A percentile compares a stretch with the other conserved stretches of the same genome.
Conservation (phyloP, 345 rosid species). For the Nephelium lappaceum region DNA sequence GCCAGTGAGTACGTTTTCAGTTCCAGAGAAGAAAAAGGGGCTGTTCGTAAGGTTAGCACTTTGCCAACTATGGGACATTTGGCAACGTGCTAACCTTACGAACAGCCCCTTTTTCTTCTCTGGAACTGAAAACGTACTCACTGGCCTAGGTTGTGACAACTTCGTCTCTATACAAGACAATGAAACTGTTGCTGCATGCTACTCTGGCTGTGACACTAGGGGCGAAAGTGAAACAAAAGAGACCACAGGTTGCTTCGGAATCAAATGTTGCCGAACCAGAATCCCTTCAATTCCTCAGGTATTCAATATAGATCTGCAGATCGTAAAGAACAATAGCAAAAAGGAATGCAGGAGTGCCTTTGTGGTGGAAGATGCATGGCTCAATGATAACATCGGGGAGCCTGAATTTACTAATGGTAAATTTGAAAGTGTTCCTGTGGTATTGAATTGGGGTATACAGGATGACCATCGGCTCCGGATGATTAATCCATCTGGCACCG, state of each 20-base stretch:
- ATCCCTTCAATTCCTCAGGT: not conserved
- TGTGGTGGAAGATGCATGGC: not conserved
- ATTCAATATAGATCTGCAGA: not conserved
- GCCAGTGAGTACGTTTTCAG: not conserved
- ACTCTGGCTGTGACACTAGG: not conserved
- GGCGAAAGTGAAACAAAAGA: not conserved
- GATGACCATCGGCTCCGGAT: no score
- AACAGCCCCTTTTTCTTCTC: not conserved
- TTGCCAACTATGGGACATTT: no score
- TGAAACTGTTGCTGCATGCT: not conserved
- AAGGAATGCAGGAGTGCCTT: not conserved
- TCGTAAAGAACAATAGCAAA: fast-evolving
- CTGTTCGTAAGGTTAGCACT: not conserved
- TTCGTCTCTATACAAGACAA: not conserved
- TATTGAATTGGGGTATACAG: no score
- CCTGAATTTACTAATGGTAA: no score
- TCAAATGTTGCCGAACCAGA: not conserved
- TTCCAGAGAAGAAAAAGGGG: not conserved
- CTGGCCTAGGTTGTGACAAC: not conserved
- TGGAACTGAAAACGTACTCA: not conserved
- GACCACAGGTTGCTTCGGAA: not conserved
- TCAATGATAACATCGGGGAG: no score
- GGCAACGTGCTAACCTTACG: not conserved
- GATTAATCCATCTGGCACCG: not conserved
- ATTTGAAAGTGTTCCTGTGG: not conserved